Evolutionary conservation across 2,329 filamentous ascomycete genomes (phyloP), one percentile per base, ranked within the genome.

Genomic region (Diaporthe ampelina): DNA sequence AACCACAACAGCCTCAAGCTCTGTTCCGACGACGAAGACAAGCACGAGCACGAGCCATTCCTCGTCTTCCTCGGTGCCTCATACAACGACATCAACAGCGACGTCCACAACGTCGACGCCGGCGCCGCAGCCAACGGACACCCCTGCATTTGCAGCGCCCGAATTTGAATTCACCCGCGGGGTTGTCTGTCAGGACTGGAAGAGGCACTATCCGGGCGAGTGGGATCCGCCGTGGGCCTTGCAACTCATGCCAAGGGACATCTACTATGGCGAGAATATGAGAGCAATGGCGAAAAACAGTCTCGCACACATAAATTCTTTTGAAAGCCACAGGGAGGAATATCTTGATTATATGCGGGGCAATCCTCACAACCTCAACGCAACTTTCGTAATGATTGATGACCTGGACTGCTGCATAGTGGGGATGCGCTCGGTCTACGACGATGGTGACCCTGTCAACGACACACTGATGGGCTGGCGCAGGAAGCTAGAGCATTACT

Each of bases 341-440:
- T 59, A 59, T 26, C 13, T 59, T 7, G 5, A 17, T 6, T 26
- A 26, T 13, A 13, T 59, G 35, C 3, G 9, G 5, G 3, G 1
- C 6, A 11, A 40, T 26, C 13, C 7, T 19, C 21, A 59, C 15
- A 3, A 17, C 0, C 5, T 40, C n/a, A 2, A 8, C 13, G 4
- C n/a, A 19, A 15, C 35, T n/a, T 0, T 26, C 2, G 3, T 4
- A 15, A 0, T 15, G 5, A 1, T 26, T 1, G 13, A 59, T 2
- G 57, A 59, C 37, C n/a, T 11, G 32, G 11, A 19, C 13, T 59
- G 57, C 13, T 3, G 4, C 2, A 26, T 58, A 2, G 1, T 4
- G 1, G 45, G 5, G 45, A 1, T 21, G 17, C 7, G 2, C 45
- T 9, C 45, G 3, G 15, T 45, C 43, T 7, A 15, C 13, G 40